phyloP scores from a whole-genome alignment of 2,329 filamentous ascomycete genomes.

The Scedosporium boydii region DNA sequence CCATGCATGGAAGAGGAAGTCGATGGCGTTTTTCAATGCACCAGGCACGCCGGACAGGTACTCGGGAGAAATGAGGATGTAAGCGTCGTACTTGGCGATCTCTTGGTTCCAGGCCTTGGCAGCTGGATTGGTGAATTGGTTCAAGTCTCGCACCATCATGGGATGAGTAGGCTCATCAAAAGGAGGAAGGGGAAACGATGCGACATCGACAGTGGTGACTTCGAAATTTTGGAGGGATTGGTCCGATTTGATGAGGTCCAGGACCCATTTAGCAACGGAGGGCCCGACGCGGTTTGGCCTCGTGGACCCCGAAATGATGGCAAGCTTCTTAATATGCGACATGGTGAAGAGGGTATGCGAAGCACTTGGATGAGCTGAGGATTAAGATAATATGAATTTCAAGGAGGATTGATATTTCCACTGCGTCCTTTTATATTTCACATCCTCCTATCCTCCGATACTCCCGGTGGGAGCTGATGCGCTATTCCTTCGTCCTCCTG shows the following conservation, averaged over 20 bases:
- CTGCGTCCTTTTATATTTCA: not conserved
- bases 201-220: conserved; percentile 22
- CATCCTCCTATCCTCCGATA: not conserved
- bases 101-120: conserved; percentile 33
- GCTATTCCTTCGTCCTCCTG: not conserved
- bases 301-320: conserved; percentile 26
- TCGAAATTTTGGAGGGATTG: not conserved
- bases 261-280: not conserved
- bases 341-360: not conserved
- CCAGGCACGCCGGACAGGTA: conserved; percentile 49
- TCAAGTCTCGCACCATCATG: conserved; percentile 23
- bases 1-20: conserved; percentile 52
- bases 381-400: not conserved
- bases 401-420: not conserved
- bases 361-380: no score
- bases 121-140: conserved; percentile 28
- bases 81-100: conserved; percentile 34
- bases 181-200: conserved; percentile 31
- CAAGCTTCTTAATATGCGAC: conserved; percentile 14
- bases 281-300: conserved; percentile 11
- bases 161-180: conserved; percentile 33
- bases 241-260: not conserved
- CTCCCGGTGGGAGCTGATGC: not conserved
- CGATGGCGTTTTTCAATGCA: conserved; percentile 51
- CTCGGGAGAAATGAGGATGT: conserved; percentile 40